Base-by-base conservation (phyloP, 2,329 filamentous ascomycete genomes). In the Proliferodiscus dingleyae region DNA sequence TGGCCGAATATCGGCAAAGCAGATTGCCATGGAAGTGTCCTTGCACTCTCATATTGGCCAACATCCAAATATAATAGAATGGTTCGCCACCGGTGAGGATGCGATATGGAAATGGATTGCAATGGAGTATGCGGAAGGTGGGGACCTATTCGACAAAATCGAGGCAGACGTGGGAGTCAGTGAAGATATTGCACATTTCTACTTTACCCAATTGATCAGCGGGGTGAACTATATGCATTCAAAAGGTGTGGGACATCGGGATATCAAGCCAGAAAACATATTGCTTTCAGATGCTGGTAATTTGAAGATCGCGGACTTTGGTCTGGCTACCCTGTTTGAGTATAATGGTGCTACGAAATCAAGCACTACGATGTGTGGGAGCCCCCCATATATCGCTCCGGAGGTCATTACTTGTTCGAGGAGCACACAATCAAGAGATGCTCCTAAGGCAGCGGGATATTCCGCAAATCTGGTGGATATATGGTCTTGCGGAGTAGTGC, bases 101-200 rank as follows among this genome's bases (percentile, higher is more conserved):
- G 61, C 74, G 0, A 70, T 83, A 15, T 98, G 93, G 91, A 81
- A 87, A 57, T 98, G 93, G 93, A 95, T 98, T 58, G 91, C 90
- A 30, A 96, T 98, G 89, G 93, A 98, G 67, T 85, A 88, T 56
- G 93, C 93, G 37, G 88, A 94, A 59, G 93, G 93, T 33, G 93
- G 93, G 9, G 93, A 98, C 64, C 75, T 98, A 6, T 98, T 98
- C 66, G 93, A 98, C 80, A 98, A 98, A 73, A 97, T 98, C 58
- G 94, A 98, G 69, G 90, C 93, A 15, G 93, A 98, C 66, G 87
- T 91, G 36, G 93, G 93, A 38, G 89, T 97, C n/a, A 80, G 85
- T 5, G 83, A 95, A 65, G 88, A 97, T 64, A 89, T 98, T 62
- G 91, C 93, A 26, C 94, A 98, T 64, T 81, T 96, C 51, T 98